Conservation (phyloP, 495 filamentous ascomycete genomes). For the Aspergillus ellipticus region DNA sequence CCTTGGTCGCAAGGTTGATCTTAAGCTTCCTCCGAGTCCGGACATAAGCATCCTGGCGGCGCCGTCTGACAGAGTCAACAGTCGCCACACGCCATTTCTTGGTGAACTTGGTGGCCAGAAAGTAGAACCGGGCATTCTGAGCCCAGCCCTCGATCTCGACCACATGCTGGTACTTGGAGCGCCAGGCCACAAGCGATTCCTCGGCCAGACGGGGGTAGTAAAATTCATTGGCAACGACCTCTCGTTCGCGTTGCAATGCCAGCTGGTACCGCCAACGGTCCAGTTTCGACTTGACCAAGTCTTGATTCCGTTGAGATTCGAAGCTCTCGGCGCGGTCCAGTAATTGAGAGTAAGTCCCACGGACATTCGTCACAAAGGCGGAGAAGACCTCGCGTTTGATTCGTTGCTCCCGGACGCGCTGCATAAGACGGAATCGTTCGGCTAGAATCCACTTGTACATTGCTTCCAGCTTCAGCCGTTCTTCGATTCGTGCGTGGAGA, state of each 20-base stretch:
- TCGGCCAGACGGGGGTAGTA: constrained; percentile 48
- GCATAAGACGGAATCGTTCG: constrained; percentile 50
- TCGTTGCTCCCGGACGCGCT: constrained; percentile 48
- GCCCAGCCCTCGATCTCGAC: constrained; percentile 52
- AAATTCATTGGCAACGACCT: constrained; percentile 51
- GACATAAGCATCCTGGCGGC: constrained; percentile 57
- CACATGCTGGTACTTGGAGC: constrained; percentile 40
- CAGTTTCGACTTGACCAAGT: constrained; percentile 36
- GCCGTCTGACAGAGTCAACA: constrained; percentile 47
- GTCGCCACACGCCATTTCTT: constrained; percentile 54
- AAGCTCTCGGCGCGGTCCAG: constrained; percentile 35
- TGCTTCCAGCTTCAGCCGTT: constrained; percentile 53
- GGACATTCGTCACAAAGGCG: constrained; percentile 39
- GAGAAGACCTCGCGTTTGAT: constrained; percentile 44
- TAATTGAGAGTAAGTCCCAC: constrained; percentile 35
- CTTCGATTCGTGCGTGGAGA: constrained; percentile 51
- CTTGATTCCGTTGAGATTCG: constrained; percentile 30
- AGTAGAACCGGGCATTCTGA: constrained; percentile 56
- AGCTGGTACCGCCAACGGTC: constrained; percentile 42
- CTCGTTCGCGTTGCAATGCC: constrained; percentile 39
- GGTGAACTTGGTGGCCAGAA: constrained; percentile 49
- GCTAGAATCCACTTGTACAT: constrained; percentile 64
- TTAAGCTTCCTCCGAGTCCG: constrained; percentile 55
- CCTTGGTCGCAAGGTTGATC: constrained; percentile 49
- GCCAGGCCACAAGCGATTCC: constrained; percentile 48